These are phyloP conservation scores for Punica granatum DNA, from an alignment of 345 rosid genomes.

Conservation along the genomic window DNA sequence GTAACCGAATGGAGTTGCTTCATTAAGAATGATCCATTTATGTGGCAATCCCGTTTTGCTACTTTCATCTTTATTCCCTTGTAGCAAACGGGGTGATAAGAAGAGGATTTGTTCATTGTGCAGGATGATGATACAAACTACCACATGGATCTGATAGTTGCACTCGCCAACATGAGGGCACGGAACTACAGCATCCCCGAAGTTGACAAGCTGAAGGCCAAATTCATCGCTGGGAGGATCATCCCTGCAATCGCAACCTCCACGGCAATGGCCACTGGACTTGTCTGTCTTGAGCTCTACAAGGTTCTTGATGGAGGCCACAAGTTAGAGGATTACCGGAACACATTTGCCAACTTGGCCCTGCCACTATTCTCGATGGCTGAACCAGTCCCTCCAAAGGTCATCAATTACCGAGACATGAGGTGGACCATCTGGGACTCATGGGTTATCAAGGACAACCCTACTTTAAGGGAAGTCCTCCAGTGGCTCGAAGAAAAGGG, in stretches of 20 bases:
- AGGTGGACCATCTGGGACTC: slow-evolving; percentile 99
- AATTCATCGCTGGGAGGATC: slow-evolving; percentile 97
- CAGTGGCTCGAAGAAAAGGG: slow-evolving; percentile 78
- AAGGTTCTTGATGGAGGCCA: slow-evolving; percentile 76
- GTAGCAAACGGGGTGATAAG: too few relatives aligned
- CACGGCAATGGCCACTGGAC: slow-evolving; percentile 97
- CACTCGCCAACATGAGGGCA: slow-evolving; percentile 99
- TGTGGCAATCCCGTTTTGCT: too few relatives aligned
- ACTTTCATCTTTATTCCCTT: too few relatives aligned
- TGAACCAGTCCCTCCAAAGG: slow-evolving; percentile 93
- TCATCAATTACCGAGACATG: slow-evolving; percentile 69
- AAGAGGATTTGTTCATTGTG: too few relatives aligned
- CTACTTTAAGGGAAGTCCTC: slow-evolving; percentile 60
- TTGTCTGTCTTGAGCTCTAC: slow-evolving; percentile 93
- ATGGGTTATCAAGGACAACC: slow-evolving; percentile 68
- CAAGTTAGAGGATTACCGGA: slow-evolving; percentile 84
- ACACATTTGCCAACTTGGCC: slow-evolving; percentile 92
- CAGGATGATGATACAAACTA: slow-evolving; percentile 98
- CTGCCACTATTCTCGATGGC: slow-evolving; percentile 92
- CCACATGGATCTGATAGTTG: slow-evolving; percentile 98
- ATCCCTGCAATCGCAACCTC: slow-evolving; percentile 98
- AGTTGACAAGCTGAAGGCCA: slow-evolving; percentile 97
- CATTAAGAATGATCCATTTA: too few relatives aligned
- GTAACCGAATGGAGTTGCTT: too few relatives aligned
- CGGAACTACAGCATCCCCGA: slow-evolving; percentile 93